phyloP scores from a whole-genome alignment of 108 stramenopile species.

The Chaetoceros muelleri region DNA sequence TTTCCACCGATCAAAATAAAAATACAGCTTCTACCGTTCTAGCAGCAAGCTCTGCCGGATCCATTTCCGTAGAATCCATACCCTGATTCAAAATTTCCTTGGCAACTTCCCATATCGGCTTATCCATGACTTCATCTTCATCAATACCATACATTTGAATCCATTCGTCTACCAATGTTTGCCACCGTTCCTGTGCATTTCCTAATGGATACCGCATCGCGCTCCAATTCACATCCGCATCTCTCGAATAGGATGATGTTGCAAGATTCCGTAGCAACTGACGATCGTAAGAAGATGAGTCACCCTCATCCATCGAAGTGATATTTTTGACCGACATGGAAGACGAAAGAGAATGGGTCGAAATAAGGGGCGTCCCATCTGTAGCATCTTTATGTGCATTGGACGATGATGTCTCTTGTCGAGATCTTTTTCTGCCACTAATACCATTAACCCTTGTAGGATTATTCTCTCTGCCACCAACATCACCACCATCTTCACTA shows the following conservation, averaged over 20 bases:
- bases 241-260: background rate
- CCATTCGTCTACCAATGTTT: conserved; percentile 34
- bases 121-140: conserved; percentile 14
- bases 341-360: no score
- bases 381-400: background rate
- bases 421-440: conserved; percentile 2
- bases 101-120: conserved; percentile 11
- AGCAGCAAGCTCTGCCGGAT: conserved; percentile 33
- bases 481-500: background rate
- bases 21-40: conserved; percentile 43
- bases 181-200: conserved; percentile 29
- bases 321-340: background rate
- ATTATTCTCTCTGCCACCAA: conserved; percentile 4
- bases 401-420: no score
- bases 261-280: conserved; percentile 14
- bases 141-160: conserved; percentile 4
- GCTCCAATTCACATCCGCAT: conserved; percentile 23
- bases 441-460: conserved; percentile 8
- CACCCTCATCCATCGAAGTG: background rate
- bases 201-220: conserved; percentile 4
- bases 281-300: conserved; percentile 11
- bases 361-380: background rate
- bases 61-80: conserved; percentile 6
- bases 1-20: no score
- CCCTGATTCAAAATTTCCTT: conserved; percentile 19